Evolutionary conservation across 1,284 basidiomycete species (phyloP), one percentile per base, ranked within the genome.

Genomic region (Moesziomyces globuligerus): DNA sequence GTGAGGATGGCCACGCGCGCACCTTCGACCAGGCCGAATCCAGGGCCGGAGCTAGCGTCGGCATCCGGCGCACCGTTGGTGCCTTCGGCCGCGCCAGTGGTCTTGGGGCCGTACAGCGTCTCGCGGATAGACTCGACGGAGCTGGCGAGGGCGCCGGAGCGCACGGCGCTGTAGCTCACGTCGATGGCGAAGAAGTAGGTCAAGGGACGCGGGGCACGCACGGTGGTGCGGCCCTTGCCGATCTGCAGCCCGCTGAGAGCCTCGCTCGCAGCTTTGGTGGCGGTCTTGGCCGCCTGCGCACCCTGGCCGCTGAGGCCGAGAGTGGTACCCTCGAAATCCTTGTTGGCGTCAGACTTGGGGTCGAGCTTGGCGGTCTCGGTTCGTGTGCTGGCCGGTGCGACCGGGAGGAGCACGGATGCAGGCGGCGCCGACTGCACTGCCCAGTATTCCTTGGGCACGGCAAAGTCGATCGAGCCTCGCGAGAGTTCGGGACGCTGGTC

Each of bases 401-500:
- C 75, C 25, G 79, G 76, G 8, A 77, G 55, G 15, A 75, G 48
- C 13, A 76, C 67, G 17, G 66, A 64, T 10, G 70, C 56, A 3
- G 78, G 76, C 21, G 75, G 78, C 75, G 91, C 54, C 26, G 76
- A 66, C 60, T 82, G 73, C 21, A 88, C 48, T 87, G 87, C 91
- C 91, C 93, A 94, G 82, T 98, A 98, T 55, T 90, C 89, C 66
- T 89, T 86, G 0, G 91, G 88, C 5, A 95, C 94, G 15, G 86
- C 84, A 75, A 98, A 96, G 83, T 98, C 96, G 59, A 98, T 88
- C 0, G 93, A 95, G 9, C 96, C 96, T 80, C 90, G 90, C 72
- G 89, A 90, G 17, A 99, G 85, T 83, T 99, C 96, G 2, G 91
- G 91, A 7, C 94, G 88, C 60, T 91, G 86, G 25, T 88, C 84